Evolutionary conservation across 768 basidiomycete species (phyloP).

Genomic region (Royoungia palumana): DNA sequence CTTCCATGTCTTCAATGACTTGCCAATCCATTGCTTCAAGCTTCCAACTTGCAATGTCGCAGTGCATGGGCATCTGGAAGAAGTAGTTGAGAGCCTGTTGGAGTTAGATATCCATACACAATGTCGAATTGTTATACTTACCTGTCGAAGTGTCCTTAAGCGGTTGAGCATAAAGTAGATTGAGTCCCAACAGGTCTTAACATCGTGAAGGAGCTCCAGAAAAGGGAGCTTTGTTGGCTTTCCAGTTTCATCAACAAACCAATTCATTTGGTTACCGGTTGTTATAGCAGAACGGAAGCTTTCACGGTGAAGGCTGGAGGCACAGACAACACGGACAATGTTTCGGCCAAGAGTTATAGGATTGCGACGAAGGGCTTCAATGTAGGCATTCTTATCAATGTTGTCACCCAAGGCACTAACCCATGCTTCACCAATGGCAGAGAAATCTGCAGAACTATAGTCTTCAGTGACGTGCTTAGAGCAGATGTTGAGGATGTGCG

Average conservation of each 20-base stretch:
- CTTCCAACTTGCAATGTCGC: too few relatives aligned
- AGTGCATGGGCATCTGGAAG: not conserved
- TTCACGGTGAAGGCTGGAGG: not conserved
- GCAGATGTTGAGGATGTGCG: slow-evolving; percentile 19
- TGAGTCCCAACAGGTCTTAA: slow-evolving; percentile 29
- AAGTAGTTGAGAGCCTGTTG: not conserved
- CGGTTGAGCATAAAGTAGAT: slow-evolving; percentile 26
- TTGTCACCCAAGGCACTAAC: not conserved
- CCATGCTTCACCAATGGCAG: not conserved
- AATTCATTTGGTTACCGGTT: not conserved
- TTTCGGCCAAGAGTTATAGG: not conserved
- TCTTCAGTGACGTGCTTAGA: slow-evolving; percentile 5
- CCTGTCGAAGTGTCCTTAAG: not conserved
- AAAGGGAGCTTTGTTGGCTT: not conserved
- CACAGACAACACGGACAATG: not conserved
- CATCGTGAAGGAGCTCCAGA: slow-evolving; percentile 24
- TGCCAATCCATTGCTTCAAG: not conserved
- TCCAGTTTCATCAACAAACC: not conserved
- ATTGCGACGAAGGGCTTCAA: not conserved
- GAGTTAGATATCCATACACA: not conserved
- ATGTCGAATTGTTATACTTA: not conserved
- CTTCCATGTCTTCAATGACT: not conserved
- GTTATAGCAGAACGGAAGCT: not conserved
- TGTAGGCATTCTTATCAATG: not conserved
- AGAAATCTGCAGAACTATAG: not conserved